Base-by-base conservation (phyloP, 768 basidiomycete genomes). In the Russula earlei region DNA sequence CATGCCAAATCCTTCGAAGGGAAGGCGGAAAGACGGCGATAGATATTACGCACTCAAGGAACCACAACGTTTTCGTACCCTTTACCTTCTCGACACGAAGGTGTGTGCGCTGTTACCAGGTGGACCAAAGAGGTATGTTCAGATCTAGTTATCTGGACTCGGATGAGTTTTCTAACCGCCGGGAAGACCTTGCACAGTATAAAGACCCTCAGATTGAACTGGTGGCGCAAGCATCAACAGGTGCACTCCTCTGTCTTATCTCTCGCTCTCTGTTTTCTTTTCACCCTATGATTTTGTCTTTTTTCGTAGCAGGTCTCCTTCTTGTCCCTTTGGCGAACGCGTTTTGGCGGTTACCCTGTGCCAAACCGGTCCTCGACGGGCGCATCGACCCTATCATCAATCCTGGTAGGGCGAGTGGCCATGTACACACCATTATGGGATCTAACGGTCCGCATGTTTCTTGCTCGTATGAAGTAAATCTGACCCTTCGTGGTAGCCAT, bases 401-500 rank as follows among this genome's bases (percentile, higher is more conserved):
- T 33, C 43, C 52, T 17, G 57, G 57, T 17, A 22, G 4, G 42
- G 2, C 46, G 11, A 61, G 48, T 37, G 20, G 56, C 25, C 60
- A 61, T 42, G 48, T 36, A 4, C 60, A 61, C 17, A 61, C 60
- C 9, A 37, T 61, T 17, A 59, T 59, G 56, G 60, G 60, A 22
- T 59, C 58, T 22, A 42, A 14, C 8, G 56, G 60, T 61, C 20
- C 36, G 52, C 20, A 9, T 43, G 6, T 33, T 20, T 31, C 29
- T 31, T 31, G 29, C 36, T 24, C 31, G 11, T 29, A 24, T 24
- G 27, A 40, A 41, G 11, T 29, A 33, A 20, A 41, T 25, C 36
- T 52, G 33, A 57, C 22, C 7, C 11, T 15, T 47, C n/a, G 6
- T 17, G 7, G 1, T 17, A 61, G 60, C 47, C 11, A 59, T 61